A percentile compares a stretch with the other conserved stretches of the same genome.
These are phyloP conservation scores for Cicer arietinum DNA, from an alignment of 306 rosid species.

Conservation along the genomic window DNA sequence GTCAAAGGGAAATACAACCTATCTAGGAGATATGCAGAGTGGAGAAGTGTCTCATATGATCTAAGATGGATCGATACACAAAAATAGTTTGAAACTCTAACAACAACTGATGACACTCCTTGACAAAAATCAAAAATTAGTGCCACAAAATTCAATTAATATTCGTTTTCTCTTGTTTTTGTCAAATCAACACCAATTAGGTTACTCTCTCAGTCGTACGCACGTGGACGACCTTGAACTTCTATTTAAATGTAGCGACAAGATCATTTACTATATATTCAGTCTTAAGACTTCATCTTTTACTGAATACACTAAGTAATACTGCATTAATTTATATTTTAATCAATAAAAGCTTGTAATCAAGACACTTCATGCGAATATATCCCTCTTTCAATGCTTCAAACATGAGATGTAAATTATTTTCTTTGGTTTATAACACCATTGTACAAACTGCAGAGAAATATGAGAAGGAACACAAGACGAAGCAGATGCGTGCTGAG, in stretches of 20 bases:
- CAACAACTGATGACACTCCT: constrained; percentile 1
- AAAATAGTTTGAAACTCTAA: neutral
- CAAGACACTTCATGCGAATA: neutral
- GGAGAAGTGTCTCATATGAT: neutral
- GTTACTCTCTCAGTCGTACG: neutral
- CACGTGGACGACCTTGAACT: neutral
- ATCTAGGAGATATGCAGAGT: neutral
- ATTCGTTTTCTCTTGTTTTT: neutral
- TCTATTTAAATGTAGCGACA: neutral
- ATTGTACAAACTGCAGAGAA: constrained; percentile 14
- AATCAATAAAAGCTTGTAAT: neutral
- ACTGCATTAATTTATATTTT: constrained; percentile 7
- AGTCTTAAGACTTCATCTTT: constrained; percentile 9
- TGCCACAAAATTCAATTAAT: neutral
- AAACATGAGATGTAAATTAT: constrained; percentile 13
- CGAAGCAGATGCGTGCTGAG: neutral
- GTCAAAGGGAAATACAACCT: constrained; percentile 9
- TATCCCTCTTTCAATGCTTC: neutral
- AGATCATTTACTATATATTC: neutral
- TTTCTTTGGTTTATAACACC: constrained; percentile 16
- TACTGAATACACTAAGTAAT: neutral
- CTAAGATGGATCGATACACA: neutral
- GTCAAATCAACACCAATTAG: neutral
- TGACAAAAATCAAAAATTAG: neutral
- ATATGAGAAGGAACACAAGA: neutral